phyloP scores from a whole-genome alignment of 768 basidiomycete genomes.

The Exsudoporus frostii region DNA sequence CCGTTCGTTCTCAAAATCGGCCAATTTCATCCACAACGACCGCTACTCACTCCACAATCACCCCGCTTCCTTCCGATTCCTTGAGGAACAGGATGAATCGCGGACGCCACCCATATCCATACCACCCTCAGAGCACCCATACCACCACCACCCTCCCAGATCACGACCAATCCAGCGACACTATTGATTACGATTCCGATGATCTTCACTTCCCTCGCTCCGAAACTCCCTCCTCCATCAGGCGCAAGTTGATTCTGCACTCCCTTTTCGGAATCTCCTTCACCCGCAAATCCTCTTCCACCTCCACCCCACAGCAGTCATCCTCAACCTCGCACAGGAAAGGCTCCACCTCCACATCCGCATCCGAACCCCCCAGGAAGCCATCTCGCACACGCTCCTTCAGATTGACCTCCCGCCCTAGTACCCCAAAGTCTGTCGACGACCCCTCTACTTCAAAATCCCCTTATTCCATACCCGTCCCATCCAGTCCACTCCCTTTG shows the following conservation, averaged over 20 bases:
- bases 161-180: slow-evolving; percentile 11
- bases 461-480: slow-evolving; percentile 24
- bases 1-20: slow-evolving; percentile 49
- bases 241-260: slow-evolving; percentile 20
- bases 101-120: slow-evolving; percentile 17
- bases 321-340: slow-evolving; percentile 20
- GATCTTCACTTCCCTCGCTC: slow-evolving; percentile 25
- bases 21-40: slow-evolving; percentile 66
- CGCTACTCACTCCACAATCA: slow-evolving; percentile 58
- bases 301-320: slow-evolving; percentile 18
- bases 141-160: slow-evolving; percentile 9
- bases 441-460: slow-evolving; percentile 19
- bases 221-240: slow-evolving; percentile 28
- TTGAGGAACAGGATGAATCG: slow-evolving; percentile 17
- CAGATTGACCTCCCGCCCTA: slow-evolving; percentile 29
- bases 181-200: slow-evolving; percentile 14
- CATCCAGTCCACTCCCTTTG: slow-evolving; percentile 30
- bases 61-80: slow-evolving; percentile 50
- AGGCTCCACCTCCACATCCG: slow-evolving; percentile 22
- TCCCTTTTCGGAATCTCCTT: slow-evolving; percentile 30
- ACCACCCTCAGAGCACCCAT: slow-evolving; percentile 13
- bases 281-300: slow-evolving; percentile 25
- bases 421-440: slow-evolving; percentile 28
- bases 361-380: slow-evolving; percentile 13
- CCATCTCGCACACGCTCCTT: slow-evolving; percentile 32